Percentiles rank a stretch among this genome's conserved stretches.
These are phyloP conservation scores for Candida pseudoglaebosa DNA, from an alignment of 805 yeast species.

Conservation along the genomic window DNA sequence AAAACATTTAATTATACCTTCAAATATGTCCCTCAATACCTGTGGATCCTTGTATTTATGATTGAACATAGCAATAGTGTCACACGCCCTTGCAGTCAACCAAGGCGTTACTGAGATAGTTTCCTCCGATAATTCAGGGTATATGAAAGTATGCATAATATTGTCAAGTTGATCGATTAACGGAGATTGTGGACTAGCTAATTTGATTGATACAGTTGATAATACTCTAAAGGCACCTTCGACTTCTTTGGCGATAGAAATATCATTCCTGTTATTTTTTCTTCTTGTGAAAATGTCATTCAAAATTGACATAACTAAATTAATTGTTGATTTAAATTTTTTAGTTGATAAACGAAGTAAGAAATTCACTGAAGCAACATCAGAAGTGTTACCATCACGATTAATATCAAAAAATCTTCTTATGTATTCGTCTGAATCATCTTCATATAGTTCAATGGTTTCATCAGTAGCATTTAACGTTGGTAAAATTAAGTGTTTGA, in stretches of 20 bases:
- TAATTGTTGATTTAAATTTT: conserved; percentile 36
- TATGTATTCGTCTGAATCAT: conserved; percentile 43
- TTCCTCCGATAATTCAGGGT: conserved; percentile 35
- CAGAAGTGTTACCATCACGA: conserved; percentile 46
- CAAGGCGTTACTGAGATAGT: conserved; percentile 30
- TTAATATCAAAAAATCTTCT: conserved; percentile 44
- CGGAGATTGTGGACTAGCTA: conserved; percentile 33
- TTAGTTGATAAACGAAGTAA: conserved; percentile 34
- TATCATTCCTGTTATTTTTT: conserved; percentile 22
- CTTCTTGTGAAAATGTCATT: conserved; percentile 34
- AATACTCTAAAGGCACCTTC: conserved; percentile 42
- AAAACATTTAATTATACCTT: conserved; percentile 38
- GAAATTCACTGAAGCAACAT: conserved; percentile 48
- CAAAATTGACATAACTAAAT: conserved; percentile 25
- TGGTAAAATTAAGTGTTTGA: conserved; percentile 39
- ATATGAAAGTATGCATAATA: conserved; percentile 33
- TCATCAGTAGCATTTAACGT: conserved; percentile 35
- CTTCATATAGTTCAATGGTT: conserved; percentile 41
- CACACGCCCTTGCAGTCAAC: conserved; percentile 45
- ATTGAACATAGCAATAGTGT: conserved; percentile 38
- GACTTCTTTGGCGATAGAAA: conserved; percentile 29
- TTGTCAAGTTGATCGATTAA: conserved; percentile 38
- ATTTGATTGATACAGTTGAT: conserved; percentile 37
- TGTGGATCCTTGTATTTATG: conserved; percentile 31
- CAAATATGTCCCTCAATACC: conserved; percentile 38